Percentiles rank a stretch among this genome's conserved stretches.
phyloP scores from a whole-genome alignment of 148 eudicot species.

The Nepenthes mirabilis region DNA sequence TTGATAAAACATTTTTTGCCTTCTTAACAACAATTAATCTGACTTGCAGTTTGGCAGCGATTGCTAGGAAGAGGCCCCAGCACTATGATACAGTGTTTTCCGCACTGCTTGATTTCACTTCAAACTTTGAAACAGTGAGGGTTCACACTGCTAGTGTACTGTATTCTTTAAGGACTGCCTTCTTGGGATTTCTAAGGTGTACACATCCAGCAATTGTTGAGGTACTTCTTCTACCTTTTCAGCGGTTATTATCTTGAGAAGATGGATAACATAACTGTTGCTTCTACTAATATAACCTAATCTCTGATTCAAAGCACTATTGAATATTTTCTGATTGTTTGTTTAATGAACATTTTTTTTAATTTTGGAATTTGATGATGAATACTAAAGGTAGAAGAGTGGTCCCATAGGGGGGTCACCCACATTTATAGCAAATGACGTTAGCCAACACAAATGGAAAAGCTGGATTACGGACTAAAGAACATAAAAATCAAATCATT shows the following conservation, averaged over 20 bases:
- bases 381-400: too few species aligned
- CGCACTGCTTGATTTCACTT: slow-evolving; percentile 63
- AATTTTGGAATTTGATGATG: too few species aligned
- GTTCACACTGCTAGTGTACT: slow-evolving; percentile 71
- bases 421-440: too few species aligned
- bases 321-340: too few species aligned
- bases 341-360: too few species aligned
- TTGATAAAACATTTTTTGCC: not conserved
- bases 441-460: too few species aligned
- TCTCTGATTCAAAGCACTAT: too few species aligned
- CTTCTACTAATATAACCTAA: too few species aligned
- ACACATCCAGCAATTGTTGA: slow-evolving; percentile 55
- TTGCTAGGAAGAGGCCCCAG: slow-evolving; percentile 71
- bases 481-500: too few species aligned
- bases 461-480: too few species aligned
- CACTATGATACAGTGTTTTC: slow-evolving; percentile 41
- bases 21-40: slow-evolving; percentile 4
- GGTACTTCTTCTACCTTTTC: slow-evolving; percentile 25
- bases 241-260: not conserved
- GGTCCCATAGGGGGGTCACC: too few species aligned
- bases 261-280: too few species aligned
- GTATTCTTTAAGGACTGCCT: slow-evolving; percentile 80
- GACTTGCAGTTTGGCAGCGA: slow-evolving; percentile 61
- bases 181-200: slow-evolving; percentile 79
- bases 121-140: slow-evolving; percentile 37